Base-by-base conservation (phyloP, 2,329 filamentous ascomycete species). In the Capronia coronata region DNA sequence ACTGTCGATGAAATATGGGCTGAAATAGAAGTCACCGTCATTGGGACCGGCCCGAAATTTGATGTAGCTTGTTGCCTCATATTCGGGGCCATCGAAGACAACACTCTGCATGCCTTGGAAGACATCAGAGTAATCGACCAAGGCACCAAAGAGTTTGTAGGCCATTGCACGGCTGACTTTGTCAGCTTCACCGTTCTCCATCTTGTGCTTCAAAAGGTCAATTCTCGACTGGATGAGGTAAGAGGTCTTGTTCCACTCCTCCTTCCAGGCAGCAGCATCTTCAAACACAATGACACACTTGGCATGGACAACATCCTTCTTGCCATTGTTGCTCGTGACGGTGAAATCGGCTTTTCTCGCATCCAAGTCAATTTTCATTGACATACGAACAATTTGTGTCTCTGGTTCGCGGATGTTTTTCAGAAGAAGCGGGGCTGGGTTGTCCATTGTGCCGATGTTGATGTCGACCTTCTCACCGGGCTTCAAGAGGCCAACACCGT, bases 1-100 rank as follows among this genome's bases (percentile, higher is more conserved):
- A 37, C 65, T 65, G 57, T 71, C 68, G 25, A 69, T 68, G 47
- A 60, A 64, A 48, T 67, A 64, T 1, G 68, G 68, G 44, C 62
- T 67, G 11, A 69, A 67, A n/a, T 62, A 63, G 23, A 62, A 61
- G 39, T 60, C 60, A 30, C 65, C 67, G 6, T 52, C 56, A 22
- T 59, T 55, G 43, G 55, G 55, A 5, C 53, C 52, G 5, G 60
- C 54, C 32, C 63, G 54, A 43, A 68, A 65, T 21, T 59, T 62
- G 41, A 68, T 58, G 16, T 54, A 61, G 16, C 66, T 61, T 37
- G 60, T 57, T n/a, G 66, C 67, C 52, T 71, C 69, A 21, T 65
- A 58, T 27, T 65, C 62, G 23, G 64, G 55, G 35, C 63, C 60
- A 35, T 71, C 58, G 22, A 71, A 56, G 25, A 66, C 57, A 2